Percentiles rank a stretch among this genome's conserved stretches.
Conservation (phyloP, 345 rosid species). For the Aethionema arabicum region DNA sequence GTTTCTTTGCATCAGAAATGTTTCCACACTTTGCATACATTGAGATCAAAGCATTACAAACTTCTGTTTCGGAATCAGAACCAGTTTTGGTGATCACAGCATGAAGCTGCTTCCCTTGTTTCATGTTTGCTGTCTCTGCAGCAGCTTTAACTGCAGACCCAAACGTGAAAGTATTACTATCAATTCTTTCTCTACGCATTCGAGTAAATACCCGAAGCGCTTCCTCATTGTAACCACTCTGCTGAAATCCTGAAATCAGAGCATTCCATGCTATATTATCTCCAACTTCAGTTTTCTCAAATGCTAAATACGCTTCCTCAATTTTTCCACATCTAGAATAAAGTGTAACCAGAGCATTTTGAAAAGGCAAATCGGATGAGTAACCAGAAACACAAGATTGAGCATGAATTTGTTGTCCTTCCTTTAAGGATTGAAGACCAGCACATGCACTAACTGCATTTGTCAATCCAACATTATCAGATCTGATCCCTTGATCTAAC, state of each 20-base stretch:
- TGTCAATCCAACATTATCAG: constrained; percentile 75
- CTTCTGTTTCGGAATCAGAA: constrained; percentile 64
- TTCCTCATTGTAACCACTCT: constrained; percentile 69
- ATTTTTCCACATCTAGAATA: constrained; percentile 74
- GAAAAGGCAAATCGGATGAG: constrained; percentile 59
- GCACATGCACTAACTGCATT: constrained; percentile 93
- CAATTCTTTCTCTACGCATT: constrained; percentile 55
- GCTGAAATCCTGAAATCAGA: constrained; percentile 73
- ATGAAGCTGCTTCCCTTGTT: constrained; percentile 80
- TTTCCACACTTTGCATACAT: constrained; percentile 82
- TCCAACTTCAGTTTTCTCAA: constrained; percentile 57
- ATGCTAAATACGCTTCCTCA: constrained; percentile 65
- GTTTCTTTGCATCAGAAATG: constrained; percentile 65
- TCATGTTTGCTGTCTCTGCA: constrained; percentile 69
- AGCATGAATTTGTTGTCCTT: constrained; percentile 78
- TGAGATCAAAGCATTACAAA: constrained; percentile 72
- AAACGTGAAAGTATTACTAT: constrained; percentile 61
- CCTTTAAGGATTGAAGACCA: constrained; percentile 67
- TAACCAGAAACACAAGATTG: constrained; percentile 69
- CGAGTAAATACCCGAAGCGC: constrained; percentile 63
- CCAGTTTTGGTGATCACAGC: constrained; percentile 64
- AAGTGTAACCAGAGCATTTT: constrained; percentile 77
- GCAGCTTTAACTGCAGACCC: constrained; percentile 87
- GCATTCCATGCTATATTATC: constrained; percentile 90
- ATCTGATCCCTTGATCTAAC: constrained; percentile 55